Base-by-base conservation (phyloP, 306 rosid genomes). In the Vachellia pachyceras region DNA sequence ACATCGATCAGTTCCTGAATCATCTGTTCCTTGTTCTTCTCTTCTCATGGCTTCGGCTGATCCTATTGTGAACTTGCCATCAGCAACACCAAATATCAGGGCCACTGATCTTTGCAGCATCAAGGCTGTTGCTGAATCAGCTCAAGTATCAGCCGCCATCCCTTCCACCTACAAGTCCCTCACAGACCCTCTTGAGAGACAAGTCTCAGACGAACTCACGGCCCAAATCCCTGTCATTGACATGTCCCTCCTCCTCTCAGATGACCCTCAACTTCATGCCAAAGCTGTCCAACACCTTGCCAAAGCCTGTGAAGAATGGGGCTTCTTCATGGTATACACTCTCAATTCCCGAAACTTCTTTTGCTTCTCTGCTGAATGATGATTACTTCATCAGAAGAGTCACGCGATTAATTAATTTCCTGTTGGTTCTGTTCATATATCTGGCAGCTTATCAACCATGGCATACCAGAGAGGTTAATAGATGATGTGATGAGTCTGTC, bases 251-350 rank as follows among this genome's bases (percentile, higher is more conserved):
- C 39, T 87, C 10, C 49, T 68, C 63, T 36, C n/a, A 29, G 76
- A 77, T n/a, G 80, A 80, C 45, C 90, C 78, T 66, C 73, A 84
- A 66, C 85, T 79, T 69, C 77, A 84, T 12, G 35, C 81, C 83
- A 79, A 76, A 54, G 63, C 79, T 22, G 58, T 87, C 55, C 85
- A 73, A 68, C 81, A 79, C 50, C 40, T 87, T 5, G 77, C 73
- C 57, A 67, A 68, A 71, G 86, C 90, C 49, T 84, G 90, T 82
- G 86, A 82, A 47, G 35, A 86, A 5, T 79, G 84, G 90, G 90
- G 88, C 29, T 76, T 86, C 76, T 85, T 85, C 84, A 80, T 89
- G 84, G 15, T 10, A 10, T 11, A 11, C 17, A 46, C 60, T 64
- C 13, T 63, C 41, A 33, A 54, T 54, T 14, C 4, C 60, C 60